Base-by-base conservation (phyloP, 805 yeast species). In the Saccharomycopsis capsularis region DNA sequence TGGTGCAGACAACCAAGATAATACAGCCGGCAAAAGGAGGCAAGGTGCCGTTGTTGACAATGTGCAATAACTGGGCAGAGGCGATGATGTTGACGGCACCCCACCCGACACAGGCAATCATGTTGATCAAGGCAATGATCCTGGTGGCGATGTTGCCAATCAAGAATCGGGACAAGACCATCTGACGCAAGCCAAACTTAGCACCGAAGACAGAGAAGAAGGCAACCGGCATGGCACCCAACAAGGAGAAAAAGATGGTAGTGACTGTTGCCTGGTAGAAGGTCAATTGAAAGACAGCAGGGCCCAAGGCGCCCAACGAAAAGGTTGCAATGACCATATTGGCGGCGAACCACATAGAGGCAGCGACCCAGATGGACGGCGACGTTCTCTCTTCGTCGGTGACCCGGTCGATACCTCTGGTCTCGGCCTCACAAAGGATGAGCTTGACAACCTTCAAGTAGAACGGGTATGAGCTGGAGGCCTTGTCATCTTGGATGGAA, bases 21-120 rank as follows among this genome's bases (percentile, higher is more conserved):
- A 90, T 59, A 66, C 95, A 82, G 32, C 93, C 96, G 35, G 88
- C 96, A 93, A 95, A 85, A 35, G 91, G 85, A 37, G 97, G 96
- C 57, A 83, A 69, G 24, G 69, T 68, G 35, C 70, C 71, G 44
- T 69, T 66, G 70, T 87, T 87, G 53, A 90, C 82, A 61, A 84
- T 78, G 67, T 82, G 80, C 52, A 89, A 70, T 55, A 89, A 69
- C 65, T 87, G 93, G 22, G 96, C 95, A 32, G 93, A 80, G 27
- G 89, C 84, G 78, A 89, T 85, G 54, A 85, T 86, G 67, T 90
- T 90, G 42, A 88, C 91, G 7, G 95, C 87, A 66, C 93, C 85
- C 97, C 97, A 90, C 59, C 97, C 96, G 48, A 89, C 78, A 75
- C 95, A 86, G 24, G 95, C 90, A 54, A 90, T 65, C 60, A 81